Conservation (phyloP, 495 filamentous ascomycete genomes). For the Penicillium robsamsonii region DNA sequence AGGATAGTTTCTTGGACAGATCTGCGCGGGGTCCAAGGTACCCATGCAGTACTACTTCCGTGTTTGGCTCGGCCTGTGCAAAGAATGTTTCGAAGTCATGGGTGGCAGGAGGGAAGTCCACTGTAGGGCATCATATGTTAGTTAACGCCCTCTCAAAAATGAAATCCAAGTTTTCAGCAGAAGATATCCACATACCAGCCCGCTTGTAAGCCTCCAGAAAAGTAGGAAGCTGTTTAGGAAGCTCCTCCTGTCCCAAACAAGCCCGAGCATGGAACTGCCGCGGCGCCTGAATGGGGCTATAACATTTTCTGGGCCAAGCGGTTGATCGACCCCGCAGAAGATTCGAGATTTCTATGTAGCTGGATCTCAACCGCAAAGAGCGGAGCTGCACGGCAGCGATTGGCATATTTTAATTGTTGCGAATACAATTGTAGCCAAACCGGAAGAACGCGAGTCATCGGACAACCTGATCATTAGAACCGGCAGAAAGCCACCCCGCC, state of each 20-base stretch:
- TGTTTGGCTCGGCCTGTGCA: constrained; percentile 37
- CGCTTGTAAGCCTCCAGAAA: constrained; percentile 49
- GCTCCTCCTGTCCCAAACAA: constrained; percentile 26
- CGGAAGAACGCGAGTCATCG: constrained; percentile 9
- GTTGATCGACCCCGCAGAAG: constrained; percentile 29
- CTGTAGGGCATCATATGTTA: constrained; percentile 32
- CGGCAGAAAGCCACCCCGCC: constrained; percentile 29
- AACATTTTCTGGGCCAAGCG: constrained; percentile 12
- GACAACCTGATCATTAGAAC: constrained; percentile 16
- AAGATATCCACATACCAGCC: constrained; percentile 38
- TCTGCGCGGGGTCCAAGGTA: constrained; percentile 65
- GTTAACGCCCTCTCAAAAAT: not conserved
- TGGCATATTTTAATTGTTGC: constrained; percentile 1
- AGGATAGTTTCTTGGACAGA: constrained; percentile 63
- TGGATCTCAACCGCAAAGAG: constrained; percentile 30
- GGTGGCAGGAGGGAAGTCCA: constrained; percentile 52
- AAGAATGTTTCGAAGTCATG: constrained; percentile 48
- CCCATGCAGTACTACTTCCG: constrained; percentile 64
- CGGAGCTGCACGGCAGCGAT: constrained; percentile 19
- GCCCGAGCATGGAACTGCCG: constrained; percentile 30
- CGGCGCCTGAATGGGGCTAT: constrained; percentile 9
- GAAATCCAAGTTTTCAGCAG: not conserved
- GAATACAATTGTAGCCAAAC: not conserved
- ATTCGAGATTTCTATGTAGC: constrained; percentile 43
- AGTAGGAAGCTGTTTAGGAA: constrained; percentile 18